Evolutionary conservation across 169 alveolate species (phyloP), one percentile per base, ranked within the genome.

Genomic region (Plasmodium malariae): DNA sequence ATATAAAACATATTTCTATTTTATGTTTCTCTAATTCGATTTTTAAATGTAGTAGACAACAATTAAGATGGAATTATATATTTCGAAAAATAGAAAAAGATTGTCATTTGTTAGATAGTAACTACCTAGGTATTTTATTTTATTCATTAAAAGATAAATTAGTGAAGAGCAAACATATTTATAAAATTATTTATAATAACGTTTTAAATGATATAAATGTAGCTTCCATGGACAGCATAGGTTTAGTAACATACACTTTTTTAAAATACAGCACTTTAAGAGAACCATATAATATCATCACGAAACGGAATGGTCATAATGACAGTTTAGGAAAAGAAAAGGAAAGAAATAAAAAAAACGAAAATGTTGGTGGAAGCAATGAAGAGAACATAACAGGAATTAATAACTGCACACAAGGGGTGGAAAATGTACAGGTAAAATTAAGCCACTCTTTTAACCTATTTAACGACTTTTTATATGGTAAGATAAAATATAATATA

Each of bases 401-500:
- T 32, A 68, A 37, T 34, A 11, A 48, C 32, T 11, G 26, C 32
- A 19, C 24, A 30, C 26, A n/a, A 34, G 45, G 43, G 2, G 49
- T 21, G 17, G 48, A 43, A 28, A 48, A 36, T 11, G 26, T 28
- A 14, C 59, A 76, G 28, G 9, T 43, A 60, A 37, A 30, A 1
- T 6, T 76, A 45, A 36, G 68, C 54, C 36, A 76, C 34, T 76
- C 76, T 1, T 76, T 76, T 76, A 48, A 76, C 54, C 32, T 76
- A 62, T 76, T 76, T 45, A 76, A 62, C 54, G 74, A 76, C 62
- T 76, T 76, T 67, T 67, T 76, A 49, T 76, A 62, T 67, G 89
- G 89, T 51, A 76, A 76, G 76, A 67, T 76, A 49, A 76, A 76
- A 63, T 76, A 62, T 36, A 76, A 76, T 32, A 76, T 62, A 60